phyloP scores from a whole-genome alignment of 2,329 filamentous ascomycete genomes.

The Colletotrichum sp. region DNA sequence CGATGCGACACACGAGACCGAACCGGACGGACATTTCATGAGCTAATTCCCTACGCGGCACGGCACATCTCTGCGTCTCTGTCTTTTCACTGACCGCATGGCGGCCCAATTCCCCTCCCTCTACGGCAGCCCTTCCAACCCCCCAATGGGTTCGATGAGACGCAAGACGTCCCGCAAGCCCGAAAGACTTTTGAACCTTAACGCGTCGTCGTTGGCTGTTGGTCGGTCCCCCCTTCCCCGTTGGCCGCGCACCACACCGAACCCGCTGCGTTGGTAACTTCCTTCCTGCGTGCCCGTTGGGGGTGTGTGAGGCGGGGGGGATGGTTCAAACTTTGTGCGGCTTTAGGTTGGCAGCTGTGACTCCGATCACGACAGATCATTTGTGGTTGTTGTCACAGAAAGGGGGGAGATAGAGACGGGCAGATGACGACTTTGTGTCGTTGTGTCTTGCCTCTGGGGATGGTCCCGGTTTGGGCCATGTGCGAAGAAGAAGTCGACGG shows the following conservation, averaged over 20 bases:
- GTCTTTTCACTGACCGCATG: background rate
- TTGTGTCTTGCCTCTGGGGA: background rate
- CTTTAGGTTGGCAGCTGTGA: constrained; percentile 14
- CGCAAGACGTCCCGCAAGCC: background rate
- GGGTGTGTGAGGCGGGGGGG: background rate
- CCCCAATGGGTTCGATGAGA: background rate
- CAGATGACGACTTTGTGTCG: background rate
- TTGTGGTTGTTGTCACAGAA: background rate
- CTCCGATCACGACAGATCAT: constrained; percentile 10
- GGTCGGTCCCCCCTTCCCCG: background rate
- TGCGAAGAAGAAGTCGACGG: background rate
- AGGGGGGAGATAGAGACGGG: background rate
- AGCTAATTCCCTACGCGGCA: background rate
- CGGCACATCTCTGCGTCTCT: background rate
- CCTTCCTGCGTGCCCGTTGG: background rate
- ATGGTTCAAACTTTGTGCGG: background rate
- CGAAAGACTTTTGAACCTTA: background rate
- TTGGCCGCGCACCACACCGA: background rate
- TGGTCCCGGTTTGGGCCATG: background rate
- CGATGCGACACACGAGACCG: background rate
- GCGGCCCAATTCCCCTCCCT: background rate
- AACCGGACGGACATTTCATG: background rate
- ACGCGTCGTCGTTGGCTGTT: background rate
- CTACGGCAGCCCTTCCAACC: background rate
- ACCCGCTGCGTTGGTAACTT: background rate